Evolutionary conservation across 179 eudicot species (phyloP), one percentile per base, ranked within the genome.

Genomic region (Heliamphora pulchella): DNA sequence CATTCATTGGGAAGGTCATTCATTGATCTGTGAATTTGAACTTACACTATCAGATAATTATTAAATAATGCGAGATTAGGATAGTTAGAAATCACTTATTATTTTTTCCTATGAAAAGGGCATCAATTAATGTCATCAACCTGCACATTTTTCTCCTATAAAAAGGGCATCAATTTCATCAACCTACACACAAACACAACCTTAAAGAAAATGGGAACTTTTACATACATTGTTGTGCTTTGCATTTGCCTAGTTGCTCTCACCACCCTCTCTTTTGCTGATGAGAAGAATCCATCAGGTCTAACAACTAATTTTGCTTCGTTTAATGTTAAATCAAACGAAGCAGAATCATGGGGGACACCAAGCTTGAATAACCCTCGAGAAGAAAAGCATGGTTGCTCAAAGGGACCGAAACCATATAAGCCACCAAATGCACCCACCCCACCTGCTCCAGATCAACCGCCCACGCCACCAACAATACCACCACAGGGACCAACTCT

Each of bases 181-280:
- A 43, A 14, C 51, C 51, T 39, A 0, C 10, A 70, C 18, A 70
- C n/a, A 47, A 50, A 5, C 74, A 70, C 55, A 47, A 46, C 74
- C 74, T 70, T n/a, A n/a, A n/a, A n/a, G 18, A 47, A 47, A 22
- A 70, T 46, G 54, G 44, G 8, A 68, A 15, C 11, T 13, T 1
- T 70, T n/a, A 20, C 74, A 71, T 14, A 2, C 7, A 14, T n/a
- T 47, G 39, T 71, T 17, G 15, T 71, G 5, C 57, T 71, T 71
- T 47, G 74, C 55, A 22, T 71, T 47, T 71, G 74, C 31, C 39
- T 71, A n/a, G 11, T 5, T 71, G 39, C 55, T 71, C 57, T 71
- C 74, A 47, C 55, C 74, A 71, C 9, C 57, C 55, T 48, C 41
- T 71, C 57, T 71, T 71, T 71, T 17, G 74, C 57, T 18, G 15